Base-by-base conservation (phyloP, 2,329 filamentous ascomycete species). In the Pyrenochaeta sp. region DNA sequence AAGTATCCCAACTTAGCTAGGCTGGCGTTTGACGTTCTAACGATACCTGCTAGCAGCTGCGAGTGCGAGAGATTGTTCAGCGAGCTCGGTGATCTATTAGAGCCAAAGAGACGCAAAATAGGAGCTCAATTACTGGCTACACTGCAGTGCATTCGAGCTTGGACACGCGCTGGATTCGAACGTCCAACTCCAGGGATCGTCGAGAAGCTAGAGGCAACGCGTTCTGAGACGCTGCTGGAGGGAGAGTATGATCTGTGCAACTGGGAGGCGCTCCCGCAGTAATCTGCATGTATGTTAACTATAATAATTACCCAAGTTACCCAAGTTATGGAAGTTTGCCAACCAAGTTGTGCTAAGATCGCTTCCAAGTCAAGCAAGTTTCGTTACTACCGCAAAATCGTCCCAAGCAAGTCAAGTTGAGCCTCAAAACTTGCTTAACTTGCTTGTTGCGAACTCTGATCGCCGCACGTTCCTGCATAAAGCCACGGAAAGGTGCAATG, bases 401-500 rank as follows among this genome's bases (percentile, higher is more conserved):
- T 27, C 23, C 43, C 30, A 45, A 45, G 17, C 43, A 45, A 45
- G 30, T 35, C 31, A 36, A 45, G 43, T 45, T 45, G 21, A 23
- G 31, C 18, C 18, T 37, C 11, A 23, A 45, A 36, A 45, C 43
- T 45, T 45, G 43, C 15, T 45, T 45, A 14, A 45, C 33, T 36
- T 45, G 42, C n/a, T 45, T 45, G 42, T 45, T 45, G 29, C 29
- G 29, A 45, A 45, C 42, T 45, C 42, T 45, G 20, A 27, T 27
- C 23, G 32, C 32, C 2, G 20, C 72, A 10, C 66, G 63, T 40
- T 71, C 61, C 39, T 66, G 58, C 37, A 64, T 43, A 40, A 67
- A 67, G 1, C 59, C 64, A 6, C 64, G 58, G 44, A 67, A 58
- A 1, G 64, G 63, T 11, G 64, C 64, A 3, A 67, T 14, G 3